Evolutionary conservation across 805 yeast species (phyloP), one percentile per base, ranked within the genome.

Genomic region (Debaryomyces prosopidis): DNA sequence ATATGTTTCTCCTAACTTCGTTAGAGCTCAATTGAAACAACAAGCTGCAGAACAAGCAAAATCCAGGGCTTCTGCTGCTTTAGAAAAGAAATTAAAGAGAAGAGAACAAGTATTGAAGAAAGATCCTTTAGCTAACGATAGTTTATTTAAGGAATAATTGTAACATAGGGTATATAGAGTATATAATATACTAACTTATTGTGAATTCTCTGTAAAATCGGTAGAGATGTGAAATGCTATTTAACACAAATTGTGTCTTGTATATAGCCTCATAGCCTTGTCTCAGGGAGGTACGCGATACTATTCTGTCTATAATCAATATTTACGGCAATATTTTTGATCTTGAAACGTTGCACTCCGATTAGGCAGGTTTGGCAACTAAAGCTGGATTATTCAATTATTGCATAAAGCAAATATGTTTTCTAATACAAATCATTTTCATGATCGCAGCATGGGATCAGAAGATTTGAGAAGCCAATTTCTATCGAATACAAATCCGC

Each of bases 1-100:
- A 69, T 94, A 88, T 68, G 96, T 94, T 39, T 88, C 96, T 48
- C 99, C 99, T 53, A 94, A 94, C 76, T 82, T 87, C 48, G 92
- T 86, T 33, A 87, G 99, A 75, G 89, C 99, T 10, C 97, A 91
- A 74, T 50, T 77, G 52, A 87, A 82, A 65, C 87, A 84, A 56
- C 80, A 86, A 62, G 83, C 86, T 44, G 97, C 97, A 3, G 80
- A 76, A 43, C 83, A 82, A 54, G 96, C 97, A 36, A 78, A 76
- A 53, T 67, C 81, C 32, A 84, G 98, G 70, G 80, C 86, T 42
- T 91, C 87, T 42, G 89, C 88, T 48, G 88, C 96, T 6, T 71
- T 79, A 48, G 84, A 85, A 53, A 77, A 88, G 66, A 89, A 88
- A 72, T 62, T 87, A 53, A 85, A 81, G 68, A 81, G 75, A 71